phyloP scores from a whole-genome alignment of 2,329 filamentous ascomycete genomes.

The Colletotrichum sp. region DNA sequence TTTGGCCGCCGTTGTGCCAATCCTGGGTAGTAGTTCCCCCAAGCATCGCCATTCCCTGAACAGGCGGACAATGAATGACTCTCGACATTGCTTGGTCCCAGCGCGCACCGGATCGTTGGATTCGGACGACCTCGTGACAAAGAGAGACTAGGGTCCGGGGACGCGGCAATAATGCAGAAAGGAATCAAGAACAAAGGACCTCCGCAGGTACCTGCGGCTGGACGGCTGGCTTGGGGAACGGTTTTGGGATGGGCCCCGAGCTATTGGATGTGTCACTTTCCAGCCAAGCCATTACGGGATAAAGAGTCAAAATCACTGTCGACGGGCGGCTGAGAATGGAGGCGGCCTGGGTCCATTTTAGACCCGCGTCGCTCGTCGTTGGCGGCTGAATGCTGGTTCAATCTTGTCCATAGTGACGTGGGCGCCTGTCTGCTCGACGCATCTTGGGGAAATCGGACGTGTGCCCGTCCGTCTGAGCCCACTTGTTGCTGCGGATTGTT shows the following conservation, averaged over 20 bases:
- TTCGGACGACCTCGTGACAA: conserved; percentile 12
- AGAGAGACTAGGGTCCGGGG: neutral
- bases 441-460: neutral
- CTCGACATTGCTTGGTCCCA: conserved; percentile 5
- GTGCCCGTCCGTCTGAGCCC: neutral
- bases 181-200: neutral
- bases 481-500: neutral
- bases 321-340: neutral
- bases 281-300: neutral
- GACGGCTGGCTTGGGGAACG: neutral
- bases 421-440: neutral
- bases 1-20: neutral
- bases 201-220: neutral
- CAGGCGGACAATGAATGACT: neutral
- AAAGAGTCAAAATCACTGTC: neutral
- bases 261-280: neutral
- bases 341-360: neutral
- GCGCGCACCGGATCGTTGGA: conserved; percentile 2
- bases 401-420: neutral
- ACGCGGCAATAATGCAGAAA: neutral
- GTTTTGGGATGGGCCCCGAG: neutral
- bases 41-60: neutral
- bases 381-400: neutral
- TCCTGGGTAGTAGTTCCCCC: neutral
- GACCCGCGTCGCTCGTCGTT: neutral